These are phyloP conservation scores for Pseudogymnoascus sp. DNA, from an alignment of 2,329 filamentous ascomycete species.

Conservation along the genomic window DNA sequence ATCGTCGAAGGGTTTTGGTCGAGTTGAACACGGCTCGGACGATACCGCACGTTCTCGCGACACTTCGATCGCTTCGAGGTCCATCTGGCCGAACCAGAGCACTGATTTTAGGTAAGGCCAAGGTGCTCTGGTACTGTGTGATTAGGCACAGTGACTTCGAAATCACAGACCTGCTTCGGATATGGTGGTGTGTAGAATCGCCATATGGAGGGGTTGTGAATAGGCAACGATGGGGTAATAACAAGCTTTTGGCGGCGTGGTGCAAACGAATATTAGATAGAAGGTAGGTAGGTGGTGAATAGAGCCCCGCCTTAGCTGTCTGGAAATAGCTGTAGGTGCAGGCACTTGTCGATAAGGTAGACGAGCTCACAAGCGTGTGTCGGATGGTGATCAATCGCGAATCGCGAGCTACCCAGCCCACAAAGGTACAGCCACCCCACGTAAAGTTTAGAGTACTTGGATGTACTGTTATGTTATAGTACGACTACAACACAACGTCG, in stretches of 20 bases:
- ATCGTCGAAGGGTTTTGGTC: slow-evolving; percentile 58
- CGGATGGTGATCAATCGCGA: slow-evolving; percentile 4
- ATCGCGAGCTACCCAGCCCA: neutral
- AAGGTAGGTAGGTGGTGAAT: neutral
- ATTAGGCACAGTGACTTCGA: slow-evolving; percentile 1
- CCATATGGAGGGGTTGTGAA: slow-evolving; percentile 2
- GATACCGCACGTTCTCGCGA: slow-evolving; percentile 51
- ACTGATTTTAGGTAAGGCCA: slow-evolving; percentile 40
- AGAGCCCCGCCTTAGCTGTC: slow-evolving; percentile 6
- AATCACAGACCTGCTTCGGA: slow-evolving; percentile 4
- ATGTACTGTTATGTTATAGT: neutral
- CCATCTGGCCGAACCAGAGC: slow-evolving; percentile 40
- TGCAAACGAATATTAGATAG: slow-evolving; percentile 9
- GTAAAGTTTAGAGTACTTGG: neutral
- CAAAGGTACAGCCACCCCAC: slow-evolving; percentile 3
- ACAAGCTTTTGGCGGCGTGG: slow-evolving; percentile 1
- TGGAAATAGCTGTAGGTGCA: slow-evolving; percentile 6
- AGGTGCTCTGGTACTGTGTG: slow-evolving; percentile 14
- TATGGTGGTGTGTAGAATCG: neutral
- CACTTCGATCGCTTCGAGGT: slow-evolving; percentile 26
- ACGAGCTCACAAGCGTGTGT: slow-evolving; percentile 8
- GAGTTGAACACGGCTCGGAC: slow-evolving; percentile 54
- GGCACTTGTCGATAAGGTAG: slow-evolving; percentile 8
- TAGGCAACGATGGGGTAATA: slow-evolving; percentile 1
- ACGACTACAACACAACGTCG: neutral